Conservation (phyloP, 2,329 filamentous ascomycete genomes). For the Talaromyces sp. region DNA sequence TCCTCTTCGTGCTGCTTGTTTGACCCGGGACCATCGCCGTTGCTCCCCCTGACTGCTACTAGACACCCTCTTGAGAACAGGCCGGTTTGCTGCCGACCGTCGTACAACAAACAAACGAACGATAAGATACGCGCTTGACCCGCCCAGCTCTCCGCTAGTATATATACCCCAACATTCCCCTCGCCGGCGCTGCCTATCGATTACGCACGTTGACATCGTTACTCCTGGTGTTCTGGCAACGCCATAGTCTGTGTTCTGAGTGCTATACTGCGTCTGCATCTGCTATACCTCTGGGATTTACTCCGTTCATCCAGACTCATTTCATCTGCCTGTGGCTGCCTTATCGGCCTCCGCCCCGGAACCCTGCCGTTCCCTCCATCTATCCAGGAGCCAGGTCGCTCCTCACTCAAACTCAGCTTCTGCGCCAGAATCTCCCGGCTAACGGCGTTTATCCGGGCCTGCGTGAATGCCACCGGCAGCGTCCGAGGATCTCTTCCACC, state of each 20-base stretch:
- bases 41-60: not conserved
- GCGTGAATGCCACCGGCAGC: conserved; percentile 40
- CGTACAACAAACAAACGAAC: not conserved
- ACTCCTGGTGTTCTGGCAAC: conserved; percentile 7
- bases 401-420: not conserved
- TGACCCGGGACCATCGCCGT: not conserved
- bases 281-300: not conserved
- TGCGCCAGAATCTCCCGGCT: not conserved
- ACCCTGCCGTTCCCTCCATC: not conserved
- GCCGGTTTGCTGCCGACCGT: not conserved
- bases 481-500: conserved; percentile 33
- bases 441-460: conserved; percentile 5
- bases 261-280: conserved; percentile 4
- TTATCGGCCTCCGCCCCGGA: not conserved
- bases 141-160: not conserved
- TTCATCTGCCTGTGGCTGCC: not conserved
- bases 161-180: not conserved
- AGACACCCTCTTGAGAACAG: not conserved
- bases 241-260: not conserved
- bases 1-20: not conserved
- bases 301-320: not conserved
- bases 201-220: not conserved
- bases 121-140: not conserved
- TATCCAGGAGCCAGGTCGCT: not conserved
- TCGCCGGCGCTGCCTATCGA: not conserved